phyloP scores from a whole-genome alignment of 108 stramenopile species.

The Fragilaria crotonensis region DNA sequence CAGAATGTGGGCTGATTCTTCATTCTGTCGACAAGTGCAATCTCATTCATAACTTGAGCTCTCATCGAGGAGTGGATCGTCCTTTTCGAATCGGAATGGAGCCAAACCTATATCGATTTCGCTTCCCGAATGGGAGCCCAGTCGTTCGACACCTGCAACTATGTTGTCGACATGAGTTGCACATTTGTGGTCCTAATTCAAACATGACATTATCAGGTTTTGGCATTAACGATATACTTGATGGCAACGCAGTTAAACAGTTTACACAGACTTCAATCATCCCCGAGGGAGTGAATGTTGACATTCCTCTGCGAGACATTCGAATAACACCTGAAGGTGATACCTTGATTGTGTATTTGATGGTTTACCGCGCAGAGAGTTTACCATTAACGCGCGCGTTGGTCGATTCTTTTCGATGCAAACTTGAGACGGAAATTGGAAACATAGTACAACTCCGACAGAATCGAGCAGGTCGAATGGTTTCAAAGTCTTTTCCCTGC shows the following conservation, averaged over 20 bases:
- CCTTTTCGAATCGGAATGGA: constrained; percentile 47
- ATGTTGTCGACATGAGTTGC: constrained; percentile 74
- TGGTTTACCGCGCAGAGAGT: constrained; percentile 62
- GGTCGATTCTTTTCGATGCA: constrained; percentile 56
- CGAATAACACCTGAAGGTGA: constrained; percentile 19
- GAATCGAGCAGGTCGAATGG: constrained; percentile 48
- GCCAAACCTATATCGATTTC: constrained; percentile 54
- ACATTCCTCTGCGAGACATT: constrained; percentile 48
- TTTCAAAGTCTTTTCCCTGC: constrained; percentile 61
- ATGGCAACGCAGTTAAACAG: constrained; percentile 43
- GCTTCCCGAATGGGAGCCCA: constrained; percentile 17
- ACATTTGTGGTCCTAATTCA: constrained; percentile 32
- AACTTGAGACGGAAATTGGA: constrained; percentile 40
- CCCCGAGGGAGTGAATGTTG: constrained; percentile 56
- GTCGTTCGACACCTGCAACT: constrained; percentile 47
- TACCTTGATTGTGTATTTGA: constrained; percentile 42
- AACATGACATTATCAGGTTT: neutral
- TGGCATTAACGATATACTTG: constrained; percentile 21
- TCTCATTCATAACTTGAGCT: constrained; percentile 40
- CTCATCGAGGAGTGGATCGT: constrained; percentile 72
- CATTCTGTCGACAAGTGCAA: constrained; percentile 30
- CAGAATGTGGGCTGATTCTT: constrained; percentile 51
- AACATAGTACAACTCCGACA: constrained; percentile 39
- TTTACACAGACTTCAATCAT: constrained; percentile 33
- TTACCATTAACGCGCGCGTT: constrained; percentile 38